Base-by-base conservation (phyloP, 352 stramenopile species). In the Pilasporangium apinafurcum region DNA sequence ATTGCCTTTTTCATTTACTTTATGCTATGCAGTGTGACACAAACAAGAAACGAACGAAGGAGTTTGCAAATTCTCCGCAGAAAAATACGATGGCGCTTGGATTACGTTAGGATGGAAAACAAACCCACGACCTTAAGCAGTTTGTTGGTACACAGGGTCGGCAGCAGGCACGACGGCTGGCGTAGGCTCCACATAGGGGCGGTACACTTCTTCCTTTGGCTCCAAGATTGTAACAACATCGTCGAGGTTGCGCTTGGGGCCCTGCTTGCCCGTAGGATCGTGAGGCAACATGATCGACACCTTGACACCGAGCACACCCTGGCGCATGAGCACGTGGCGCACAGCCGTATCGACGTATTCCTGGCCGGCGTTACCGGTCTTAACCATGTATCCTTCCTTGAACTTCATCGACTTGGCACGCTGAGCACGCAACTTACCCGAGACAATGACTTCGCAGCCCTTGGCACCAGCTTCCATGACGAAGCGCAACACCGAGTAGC, bases 361-460 rank as follows among this genome's bases (percentile, higher is more conserved):
- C 56, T 87, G 71, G 65, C 91, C 95, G 34, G 96, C 95, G 73
- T 99, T 97, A 81, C 97, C 97, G 25, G 95, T 98, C 89, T 99
- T 99, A 82, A 99, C 98, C 96, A 99, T 99, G 91, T 99, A 99
- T 37, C 97, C 97, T 57, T 99, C 96, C 64, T 97, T 96, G 81
- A 99, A 99, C 82, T 99, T 99, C 96, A 99, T 99, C 38, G 89
- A 87, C 90, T 99, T 99, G 63, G 97, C 97, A 97, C 97, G 94
- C 78, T 99, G 96, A 46, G 95, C 96, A 55, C 96, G 93, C 45
- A 99, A 86, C 86, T 99, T 99, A 62, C 97, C 97, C 48, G 95
- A 98, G 32, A 99, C 96, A 58, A 99, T 97, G 41, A 99, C 96
- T 73, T 99, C 96, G 52, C 93, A 96, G 40, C 97, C 97, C 91